phyloP scores from a whole-genome alignment of 306 rosid species.

The Gastrolobium bilobum region DNA sequence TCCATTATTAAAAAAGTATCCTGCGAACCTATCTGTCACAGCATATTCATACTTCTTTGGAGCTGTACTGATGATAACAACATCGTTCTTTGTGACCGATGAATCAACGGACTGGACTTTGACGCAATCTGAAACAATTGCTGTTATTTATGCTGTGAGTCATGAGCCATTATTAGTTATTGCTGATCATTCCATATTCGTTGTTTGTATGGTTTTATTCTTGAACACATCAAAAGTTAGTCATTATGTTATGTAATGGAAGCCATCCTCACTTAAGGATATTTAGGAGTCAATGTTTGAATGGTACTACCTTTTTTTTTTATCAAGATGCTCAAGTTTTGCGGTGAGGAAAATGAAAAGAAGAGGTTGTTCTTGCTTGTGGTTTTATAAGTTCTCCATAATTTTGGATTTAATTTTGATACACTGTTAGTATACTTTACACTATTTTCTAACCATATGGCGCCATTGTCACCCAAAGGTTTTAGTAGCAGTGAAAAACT shows the following conservation, averaged over 20 bases:
- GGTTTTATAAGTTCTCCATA: conserved; percentile 10
- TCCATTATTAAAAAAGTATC: conserved; percentile 85
- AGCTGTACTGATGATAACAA: conserved; percentile 80
- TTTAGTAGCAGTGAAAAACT: conserved; percentile 2
- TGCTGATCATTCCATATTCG: conserved; percentile 42
- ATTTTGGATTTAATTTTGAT: conserved; percentile 26
- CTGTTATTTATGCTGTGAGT: conserved; percentile 93
- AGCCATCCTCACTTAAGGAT: conserved; percentile 26
- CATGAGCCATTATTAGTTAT: conserved; percentile 7
- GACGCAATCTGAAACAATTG: conserved; percentile 79
- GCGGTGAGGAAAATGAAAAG: not conserved
- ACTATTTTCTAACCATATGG: conserved; percentile 16
- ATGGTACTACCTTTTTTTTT: conserved; percentile 1
- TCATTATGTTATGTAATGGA: conserved; percentile 11
- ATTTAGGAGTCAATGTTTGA: conserved; percentile 2
- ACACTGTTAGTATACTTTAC: not conserved
- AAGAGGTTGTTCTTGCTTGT: not conserved
- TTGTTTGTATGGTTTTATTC: conserved; percentile 28
- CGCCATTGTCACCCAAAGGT: conserved; percentile 8
- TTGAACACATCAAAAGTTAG: conserved; percentile 32
- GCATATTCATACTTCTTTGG: conserved; percentile 93
- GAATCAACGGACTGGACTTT: conserved; percentile 88
- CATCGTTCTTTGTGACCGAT: conserved; percentile 72
- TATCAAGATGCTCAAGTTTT: conserved; percentile 11
- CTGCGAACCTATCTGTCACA: conserved; percentile 85